Evolutionary conservation across 805 yeast genomes (phyloP), one percentile per base, ranked within the genome.

Genomic region (Hanseniaspora lindneri): DNA sequence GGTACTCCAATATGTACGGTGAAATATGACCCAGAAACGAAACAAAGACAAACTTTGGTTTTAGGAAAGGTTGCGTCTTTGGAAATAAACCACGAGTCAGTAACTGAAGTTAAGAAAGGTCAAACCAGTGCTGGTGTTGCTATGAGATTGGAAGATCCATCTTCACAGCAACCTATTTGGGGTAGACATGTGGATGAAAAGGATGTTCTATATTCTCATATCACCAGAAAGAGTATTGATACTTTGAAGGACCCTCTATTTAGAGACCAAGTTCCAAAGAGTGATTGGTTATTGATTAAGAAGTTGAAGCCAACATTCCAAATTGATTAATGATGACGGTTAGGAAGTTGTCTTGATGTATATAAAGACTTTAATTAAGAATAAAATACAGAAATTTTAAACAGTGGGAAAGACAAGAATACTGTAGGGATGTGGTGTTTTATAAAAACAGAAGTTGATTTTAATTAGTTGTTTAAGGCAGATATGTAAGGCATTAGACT

Each of bases 61-160:
- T 71, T 92, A 51, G 99, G 99, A 67, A 82, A 76, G 60, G 96
- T 92, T 49, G 79, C 72, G 17, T 84, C 96, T n/a, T 72, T 92
- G 64, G 97, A 92, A 70, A 95, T 92, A 46, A 94, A 89, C 68
- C 98, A 92, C 71, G 84, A 84, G 66, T 69, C 95, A 30, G 73
- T 71, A 25, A 83, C 76, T 50, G 66, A 70, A 27, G 95, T 88
- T 41, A 83, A 86, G 70, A 92, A 85, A 74, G 96, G 96, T 40
- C 95, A 84, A 67, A 85, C 97, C 11, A 76, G 83, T 57, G 96
- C 95, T 24, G 99, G 99, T 76, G 97, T 89, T 54, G 98, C 99
- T 54, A 84, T 92, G 83, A 80, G 98, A 72, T 74, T 92, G 60
- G 98, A 92, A 50, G 82, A 85, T 58, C 88, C 95, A 55, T 83